Conservation (phyloP, 2,329 filamentous ascomycete genomes). For the Graphiopsis chlorocephala region DNA sequence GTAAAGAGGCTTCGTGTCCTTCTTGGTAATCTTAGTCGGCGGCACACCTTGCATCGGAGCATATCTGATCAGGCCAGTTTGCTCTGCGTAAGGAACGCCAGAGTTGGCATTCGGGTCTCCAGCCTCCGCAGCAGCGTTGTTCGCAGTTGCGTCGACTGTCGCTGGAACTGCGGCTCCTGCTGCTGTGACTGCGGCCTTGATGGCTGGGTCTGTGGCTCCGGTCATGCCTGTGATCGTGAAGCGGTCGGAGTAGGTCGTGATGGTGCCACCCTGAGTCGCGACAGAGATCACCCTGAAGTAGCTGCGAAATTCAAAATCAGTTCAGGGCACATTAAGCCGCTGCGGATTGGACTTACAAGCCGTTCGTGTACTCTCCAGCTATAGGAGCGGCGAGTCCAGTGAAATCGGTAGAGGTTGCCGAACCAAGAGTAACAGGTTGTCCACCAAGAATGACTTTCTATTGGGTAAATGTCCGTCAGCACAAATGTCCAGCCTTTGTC, state of each 20-base stretch:
- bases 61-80: slow-evolving; percentile 58
- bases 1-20: slow-evolving; percentile 48
- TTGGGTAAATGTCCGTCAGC: not conserved
- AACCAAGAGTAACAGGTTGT: not conserved
- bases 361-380: slow-evolving; percentile 45
- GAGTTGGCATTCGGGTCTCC: slow-evolving; percentile 4
- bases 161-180: slow-evolving; percentile 38
- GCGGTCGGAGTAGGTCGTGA: slow-evolving; percentile 60
- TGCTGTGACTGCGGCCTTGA: slow-evolving; percentile 38
- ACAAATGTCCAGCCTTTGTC: not conserved
- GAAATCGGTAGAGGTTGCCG: slow-evolving; percentile 8
- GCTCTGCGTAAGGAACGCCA: slow-evolving; percentile 53
- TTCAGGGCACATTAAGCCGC: not conserved
- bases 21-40: slow-evolving; percentile 57
- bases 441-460: not conserved
- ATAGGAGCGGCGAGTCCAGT: slow-evolving; percentile 21
- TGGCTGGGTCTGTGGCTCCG: slow-evolving; percentile 51
- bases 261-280: slow-evolving; percentile 52
- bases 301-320: slow-evolving; percentile 34
- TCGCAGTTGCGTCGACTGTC: slow-evolving; percentile 34
- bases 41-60: slow-evolving; percentile 62
- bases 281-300: slow-evolving; percentile 60
- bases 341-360: slow-evolving; percentile 49
- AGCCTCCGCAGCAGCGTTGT: slow-evolving; percentile 33
- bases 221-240: slow-evolving; percentile 66